Base-by-base conservation (phyloP, 1,284 basidiomycete species). In the Microbotryum scabiosae region DNA sequence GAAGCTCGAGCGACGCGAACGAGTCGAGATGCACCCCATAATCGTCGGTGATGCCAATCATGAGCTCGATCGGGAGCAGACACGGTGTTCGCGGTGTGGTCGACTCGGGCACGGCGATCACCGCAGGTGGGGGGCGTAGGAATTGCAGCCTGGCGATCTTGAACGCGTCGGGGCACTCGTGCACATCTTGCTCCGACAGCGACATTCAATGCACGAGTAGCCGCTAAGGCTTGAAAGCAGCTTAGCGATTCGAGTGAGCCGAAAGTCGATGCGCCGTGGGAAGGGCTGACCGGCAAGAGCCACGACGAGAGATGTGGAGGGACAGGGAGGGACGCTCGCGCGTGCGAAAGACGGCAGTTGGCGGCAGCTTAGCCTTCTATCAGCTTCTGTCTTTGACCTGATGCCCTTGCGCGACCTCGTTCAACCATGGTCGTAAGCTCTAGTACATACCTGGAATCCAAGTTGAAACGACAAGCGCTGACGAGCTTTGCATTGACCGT, bases 11-110 rank as follows among this genome's bases (percentile, higher is more conserved):
- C 1, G 59, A 53, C 12, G 64, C 62, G 49, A 66, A 66, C 5
- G 50, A n/a, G 49, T 47, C 51, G 8, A 63, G 25, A 32, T 63
- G 53, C 2, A 52, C 47, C 0, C 67, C 67, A 23, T 68, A 68
- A 44, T 68, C 67, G 26, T 68, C 67, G 23, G 62, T 62, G 3
- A 62, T 43, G 1, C 60, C 62, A 16, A 66, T 30, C 0, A 61
- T 60, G 2, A 68, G 43, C 16, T 62, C 64, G 36, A 66, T 64
- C 64, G 53, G 5, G n/a, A 10, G 3, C 5, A 16, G 12, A 23
- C 26, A 5, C 51, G 20, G 6, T n/a, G 28, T 14, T 56, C 51
- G 21, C 12, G 21, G 25, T 9, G 28, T 32, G 7, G n/a, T 36
- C 51, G 14, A 41, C 36, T 41, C 14, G 25, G 30, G 49, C 3